Percentiles rank a stretch among this genome's conserved stretches.
Conservation (phyloP, 106 monocot genomes). For the Posidonia australis region DNA sequence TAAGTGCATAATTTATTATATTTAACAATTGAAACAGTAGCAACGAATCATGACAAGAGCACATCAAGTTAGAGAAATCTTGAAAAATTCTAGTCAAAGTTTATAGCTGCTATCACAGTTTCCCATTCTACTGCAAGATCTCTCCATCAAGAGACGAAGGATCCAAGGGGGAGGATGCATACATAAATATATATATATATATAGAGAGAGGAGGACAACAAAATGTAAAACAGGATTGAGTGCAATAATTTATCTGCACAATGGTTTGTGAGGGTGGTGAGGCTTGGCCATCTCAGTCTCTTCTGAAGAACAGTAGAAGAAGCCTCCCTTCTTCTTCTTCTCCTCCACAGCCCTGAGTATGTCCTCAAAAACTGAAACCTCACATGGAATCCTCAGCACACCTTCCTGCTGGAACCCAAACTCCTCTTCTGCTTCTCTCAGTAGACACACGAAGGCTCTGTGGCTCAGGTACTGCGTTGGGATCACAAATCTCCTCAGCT, state of each 20-base stretch:
- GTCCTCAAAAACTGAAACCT: slow-evolving; percentile 12
- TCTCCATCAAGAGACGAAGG: too few species aligned
- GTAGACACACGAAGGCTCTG: slow-evolving; percentile 3
- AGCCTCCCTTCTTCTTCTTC: slow-evolving; percentile 6
- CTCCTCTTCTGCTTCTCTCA: slow-evolving; percentile 8
- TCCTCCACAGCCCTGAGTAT: slow-evolving; percentile 4
- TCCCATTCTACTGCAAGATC: too few species aligned
- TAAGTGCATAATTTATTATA: too few species aligned
- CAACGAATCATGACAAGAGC: too few species aligned
- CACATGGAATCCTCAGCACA: slow-evolving; percentile 14
- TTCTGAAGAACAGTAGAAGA: slow-evolving; percentile 7
- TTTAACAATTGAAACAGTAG: too few species aligned
- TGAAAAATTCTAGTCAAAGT: too few species aligned
- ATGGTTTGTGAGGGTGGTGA: neutral
- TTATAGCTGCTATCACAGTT: too few species aligned
- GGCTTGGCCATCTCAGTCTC: neutral
- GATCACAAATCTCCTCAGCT: slow-evolving; percentile 10
- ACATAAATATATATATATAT: too few species aligned
- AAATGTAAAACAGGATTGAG: too few species aligned
- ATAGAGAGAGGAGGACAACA: too few species aligned
- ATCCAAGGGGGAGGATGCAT: too few species aligned
- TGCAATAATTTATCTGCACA: slow-evolving; percentile 4
- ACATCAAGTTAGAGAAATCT: too few species aligned
- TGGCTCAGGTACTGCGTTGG: slow-evolving; percentile 12
- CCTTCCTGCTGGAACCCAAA: slow-evolving; percentile 17